Conservation (phyloP, 2,329 filamentous ascomycete species). For the Magnaporthales sp. region DNA sequence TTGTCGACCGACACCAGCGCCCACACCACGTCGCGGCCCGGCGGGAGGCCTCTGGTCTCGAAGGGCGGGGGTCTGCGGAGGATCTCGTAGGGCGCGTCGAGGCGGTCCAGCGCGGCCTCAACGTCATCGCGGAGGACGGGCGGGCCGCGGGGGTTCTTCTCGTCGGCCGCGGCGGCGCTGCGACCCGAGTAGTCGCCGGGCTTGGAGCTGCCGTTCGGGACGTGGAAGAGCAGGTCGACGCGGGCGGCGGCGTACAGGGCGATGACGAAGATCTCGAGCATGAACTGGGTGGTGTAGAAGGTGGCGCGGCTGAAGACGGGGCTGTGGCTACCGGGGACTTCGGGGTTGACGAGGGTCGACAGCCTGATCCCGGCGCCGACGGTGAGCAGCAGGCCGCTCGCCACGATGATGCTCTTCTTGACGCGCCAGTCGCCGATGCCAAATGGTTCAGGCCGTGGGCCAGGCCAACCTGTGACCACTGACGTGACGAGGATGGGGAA, state of each 20-base stretch:
- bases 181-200: slow-evolving; percentile 12
- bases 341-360: slow-evolving; percentile 17
- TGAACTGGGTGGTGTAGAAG: slow-evolving; percentile 26
- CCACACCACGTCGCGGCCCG: not conserved
- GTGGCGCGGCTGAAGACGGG: slow-evolving; percentile 22
- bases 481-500: slow-evolving; percentile 16
- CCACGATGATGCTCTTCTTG: slow-evolving; percentile 20
- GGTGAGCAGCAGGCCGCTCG: slow-evolving; percentile 11
- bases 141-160: not conserved
- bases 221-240: slow-evolving; percentile 21
- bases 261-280: slow-evolving; percentile 20
- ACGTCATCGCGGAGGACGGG: slow-evolving; percentile 2
- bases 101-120: not conserved
- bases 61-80: not conserved
- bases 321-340: slow-evolving; percentile 13
- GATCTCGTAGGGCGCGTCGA: slow-evolving; percentile 2
- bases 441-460: slow-evolving; percentile 21
- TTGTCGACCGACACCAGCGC: slow-evolving; percentile 1
- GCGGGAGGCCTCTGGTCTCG: not conserved
- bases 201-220: slow-evolving; percentile 19
- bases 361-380: slow-evolving; percentile 15
- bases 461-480: slow-evolving; percentile 15
- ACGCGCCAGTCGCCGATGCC: slow-evolving; percentile 19
- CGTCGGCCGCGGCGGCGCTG: slow-evolving; percentile 3
- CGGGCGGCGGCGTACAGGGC: slow-evolving; percentile 17